These are phyloP conservation scores for Hyaloscypha finlandica DNA, from an alignment of 495 filamentous ascomycete genomes.

Conservation along the genomic window DNA sequence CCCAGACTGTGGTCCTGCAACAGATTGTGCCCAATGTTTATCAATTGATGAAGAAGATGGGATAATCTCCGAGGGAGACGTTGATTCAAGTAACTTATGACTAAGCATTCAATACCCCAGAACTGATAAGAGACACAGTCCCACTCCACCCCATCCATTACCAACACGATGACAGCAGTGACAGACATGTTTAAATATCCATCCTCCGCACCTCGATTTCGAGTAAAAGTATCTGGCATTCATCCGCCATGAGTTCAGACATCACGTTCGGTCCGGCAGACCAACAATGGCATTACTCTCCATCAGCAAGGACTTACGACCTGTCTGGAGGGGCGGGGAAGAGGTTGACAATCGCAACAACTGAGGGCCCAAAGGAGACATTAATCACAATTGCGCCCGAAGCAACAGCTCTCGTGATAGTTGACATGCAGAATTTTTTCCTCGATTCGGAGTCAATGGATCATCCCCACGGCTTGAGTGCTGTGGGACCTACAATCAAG, in stretches of 20 bases:
- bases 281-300: conserved; percentile 25
- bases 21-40: background rate
- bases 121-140: too few species aligned
- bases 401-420: conserved; percentile 52
- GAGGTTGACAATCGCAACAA: conserved; percentile 21
- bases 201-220: background rate
- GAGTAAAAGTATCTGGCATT: background rate
- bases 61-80: background rate
- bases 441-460: conserved; percentile 42
- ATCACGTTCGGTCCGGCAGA: conserved; percentile 25
- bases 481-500: conserved; percentile 38
- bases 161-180: background rate
- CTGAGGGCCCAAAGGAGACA: conserved; percentile 20
- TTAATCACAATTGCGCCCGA: conserved; percentile 44
- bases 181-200: background rate
- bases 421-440: conserved; percentile 68
- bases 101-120: too few species aligned
- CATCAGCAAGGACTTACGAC: conserved; percentile 20
- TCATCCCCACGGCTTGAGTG: conserved; percentile 39
- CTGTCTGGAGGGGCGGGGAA: conserved; percentile 11
- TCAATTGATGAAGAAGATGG: background rate
- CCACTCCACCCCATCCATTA: background rate
- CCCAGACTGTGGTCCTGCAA: background rate
- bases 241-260: conserved; percentile 15
- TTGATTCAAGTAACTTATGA: background rate